A percentile compares a stretch with the other conserved stretches of the same genome.
These are phyloP conservation scores for Plasmopara viticola DNA, from an alignment of 352 stramenopile species.

Conservation along the genomic window DNA sequence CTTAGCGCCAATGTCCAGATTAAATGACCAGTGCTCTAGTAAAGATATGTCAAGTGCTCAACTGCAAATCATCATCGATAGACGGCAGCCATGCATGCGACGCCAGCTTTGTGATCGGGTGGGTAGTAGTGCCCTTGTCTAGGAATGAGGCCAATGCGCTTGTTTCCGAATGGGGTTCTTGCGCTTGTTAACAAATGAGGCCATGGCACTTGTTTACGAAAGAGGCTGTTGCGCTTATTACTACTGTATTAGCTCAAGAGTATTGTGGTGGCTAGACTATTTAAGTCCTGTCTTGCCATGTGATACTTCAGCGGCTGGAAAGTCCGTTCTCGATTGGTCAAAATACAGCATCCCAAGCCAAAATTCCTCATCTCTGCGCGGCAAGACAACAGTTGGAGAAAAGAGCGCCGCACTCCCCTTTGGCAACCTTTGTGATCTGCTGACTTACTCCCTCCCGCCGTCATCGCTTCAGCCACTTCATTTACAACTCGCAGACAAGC, in stretches of 20 bases:
- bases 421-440: not conserved
- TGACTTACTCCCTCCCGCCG: not conserved
- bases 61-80: slow-evolving; percentile 12
- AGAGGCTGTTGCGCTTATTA: no score
- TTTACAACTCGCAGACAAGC: slow-evolving; percentile 13
- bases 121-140: not conserved
- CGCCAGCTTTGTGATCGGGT: slow-evolving; percentile 17
- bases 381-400: slow-evolving; percentile 6
- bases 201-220: no score
- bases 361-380: slow-evolving; percentile 5
- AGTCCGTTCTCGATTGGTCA: slow-evolving; percentile 2
- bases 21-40: no score
- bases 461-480: slow-evolving; percentile 3
- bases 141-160: no score
- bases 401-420: slow-evolving; percentile 2
- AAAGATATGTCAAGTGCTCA: no score
- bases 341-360: not conserved
- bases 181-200: no score
- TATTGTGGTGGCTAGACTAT: no score
- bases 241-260: not conserved
- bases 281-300: not conserved
- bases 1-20: no score
- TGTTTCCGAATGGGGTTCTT: no score
- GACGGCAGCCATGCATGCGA: slow-evolving; percentile 20
- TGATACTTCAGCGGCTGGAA: not conserved